Conservation (phyloP, 805 yeast species). For the Metschnikowia vanudenii region DNA sequence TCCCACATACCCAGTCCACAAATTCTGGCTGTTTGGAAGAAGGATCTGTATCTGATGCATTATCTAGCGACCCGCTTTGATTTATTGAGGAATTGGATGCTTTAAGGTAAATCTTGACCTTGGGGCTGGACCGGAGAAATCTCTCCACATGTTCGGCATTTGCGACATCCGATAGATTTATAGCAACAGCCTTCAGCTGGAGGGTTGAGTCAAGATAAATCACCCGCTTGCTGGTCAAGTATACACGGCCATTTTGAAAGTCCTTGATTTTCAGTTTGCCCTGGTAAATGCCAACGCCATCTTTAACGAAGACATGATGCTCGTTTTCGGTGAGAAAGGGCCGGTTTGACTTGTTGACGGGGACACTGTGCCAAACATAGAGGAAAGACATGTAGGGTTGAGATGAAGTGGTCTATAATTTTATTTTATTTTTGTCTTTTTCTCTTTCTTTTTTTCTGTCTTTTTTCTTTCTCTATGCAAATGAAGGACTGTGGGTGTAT, state of each 20-base stretch:
- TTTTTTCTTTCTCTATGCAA: too few relatives aligned
- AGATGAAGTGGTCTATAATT: too few relatives aligned
- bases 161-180: constrained; percentile 45
- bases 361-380: constrained; percentile 35
- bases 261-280: constrained; percentile 62
- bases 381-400: constrained; percentile 14
- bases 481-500: too few relatives aligned
- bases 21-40: neutral
- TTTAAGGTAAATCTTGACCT: constrained; percentile 46
- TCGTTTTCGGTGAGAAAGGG: constrained; percentile 38
- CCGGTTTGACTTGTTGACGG: constrained; percentile 39
- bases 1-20: constrained; percentile 81
- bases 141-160: constrained; percentile 45
- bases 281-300: constrained; percentile 66
- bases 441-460: neutral
- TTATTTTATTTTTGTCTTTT: too few relatives aligned
- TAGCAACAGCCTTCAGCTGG: constrained; percentile 45
- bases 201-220: constrained; percentile 63
- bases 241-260: constrained; percentile 73
- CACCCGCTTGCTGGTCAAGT: constrained; percentile 70
- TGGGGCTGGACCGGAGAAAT: constrained; percentile 76
- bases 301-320: constrained; percentile 32
- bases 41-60: neutral
- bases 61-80: neutral
- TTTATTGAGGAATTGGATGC: neutral